phyloP scores from a whole-genome alignment of 2,329 filamentous ascomycete genomes.

The Emericellopsis atlantica region DNA sequence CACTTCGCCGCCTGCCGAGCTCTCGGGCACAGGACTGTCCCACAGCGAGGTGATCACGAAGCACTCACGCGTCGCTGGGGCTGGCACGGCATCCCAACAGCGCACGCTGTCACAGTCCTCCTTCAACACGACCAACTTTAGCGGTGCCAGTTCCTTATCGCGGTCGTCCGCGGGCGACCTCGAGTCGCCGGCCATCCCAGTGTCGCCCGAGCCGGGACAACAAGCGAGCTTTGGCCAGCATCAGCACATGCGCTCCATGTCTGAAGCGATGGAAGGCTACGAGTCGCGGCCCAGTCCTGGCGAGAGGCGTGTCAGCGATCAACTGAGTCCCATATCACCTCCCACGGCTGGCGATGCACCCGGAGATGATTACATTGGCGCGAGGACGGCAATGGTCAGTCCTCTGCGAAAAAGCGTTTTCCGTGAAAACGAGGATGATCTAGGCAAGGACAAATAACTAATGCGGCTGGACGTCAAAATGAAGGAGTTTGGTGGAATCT shows the following conservation, averaged over 20 bases:
- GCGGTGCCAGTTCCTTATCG: constrained; percentile 14
- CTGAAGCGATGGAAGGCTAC: constrained; percentile 1
- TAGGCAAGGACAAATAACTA: constrained; percentile 11
- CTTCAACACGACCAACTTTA: constrained; percentile 4
- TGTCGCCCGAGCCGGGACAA: constrained; percentile 1
- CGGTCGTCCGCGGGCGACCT: constrained; percentile 9
- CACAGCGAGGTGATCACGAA: constrained; percentile 25
- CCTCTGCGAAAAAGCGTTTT: constrained; percentile 27
- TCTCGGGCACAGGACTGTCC: constrained; percentile 28
- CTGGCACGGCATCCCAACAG: constrained; percentile 2
- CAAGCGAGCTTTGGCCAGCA: neutral
- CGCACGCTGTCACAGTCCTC: constrained; percentile 9
- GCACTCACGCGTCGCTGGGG: constrained; percentile 11
- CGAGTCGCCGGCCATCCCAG: constrained; percentile 2
- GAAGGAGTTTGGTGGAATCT: neutral
- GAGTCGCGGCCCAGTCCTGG: neutral
- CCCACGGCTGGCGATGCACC: constrained; percentile 12
- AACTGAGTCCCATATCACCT: constrained; percentile 11
- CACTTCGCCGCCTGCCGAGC: constrained; percentile 29
- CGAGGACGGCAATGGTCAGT: constrained; percentile 9
- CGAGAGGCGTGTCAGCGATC: neutral
- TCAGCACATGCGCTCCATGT: constrained; percentile 2
- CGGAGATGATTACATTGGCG: constrained; percentile 15
- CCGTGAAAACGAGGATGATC: constrained; percentile 26
- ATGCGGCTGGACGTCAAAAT: constrained; percentile 1